Evolutionary conservation across 169 alveolate species (phyloP), one percentile per base, ranked within the genome.

Genomic region (Cryptosporidium sp.): DNA sequence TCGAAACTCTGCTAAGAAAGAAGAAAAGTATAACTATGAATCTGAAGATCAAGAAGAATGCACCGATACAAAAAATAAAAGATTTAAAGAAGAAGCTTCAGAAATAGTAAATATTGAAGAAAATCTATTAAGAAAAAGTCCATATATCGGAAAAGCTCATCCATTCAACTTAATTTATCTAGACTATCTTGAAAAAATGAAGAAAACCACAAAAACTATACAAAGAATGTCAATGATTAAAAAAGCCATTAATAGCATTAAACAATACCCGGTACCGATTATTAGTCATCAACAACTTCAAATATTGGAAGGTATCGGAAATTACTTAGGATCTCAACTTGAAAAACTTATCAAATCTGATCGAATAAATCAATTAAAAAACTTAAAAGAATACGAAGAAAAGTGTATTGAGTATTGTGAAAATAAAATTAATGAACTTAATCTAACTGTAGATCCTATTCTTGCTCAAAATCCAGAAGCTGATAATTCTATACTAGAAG

Each of bases 301-400:
- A 62, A 41, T 59, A 23, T 51, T 80, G n/a, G 89, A 80, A 23
- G 89, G 89, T 39, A 80, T 80, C 23, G 89, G 89, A 2, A 80
- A 80, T 62, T 80, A 80, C 26, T 41, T 80, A 16, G 75, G 69
- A 14, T 80, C 89, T 14, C 73, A 62, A 18, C 62, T 80, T 31
- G 65, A 65, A 10, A 80, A 41, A 26, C 59, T 80, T 3, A 33
- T 80, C 4, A 37, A 48, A 26, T 9, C 51, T 3, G 43, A 61
- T 21, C 4, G 61, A 18, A 31, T 39, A 9, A 58, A 59, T 14
- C 33, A 59, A 41, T 75, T 75, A 29, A 16, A 37, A 12, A 23
- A 75, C 0, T 12, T 37, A 12, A 33, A 75, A 37, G 89, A 80
- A 9, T 58, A 61, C 7, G 14, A 80, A 18, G 31, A 61, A 7